A percentile compares a stretch with the other conserved stretches of the same genome.
Evolutionary conservation across 169 alveolate species (phyloP).

Genomic region (Plasmodium sp.): DNA sequence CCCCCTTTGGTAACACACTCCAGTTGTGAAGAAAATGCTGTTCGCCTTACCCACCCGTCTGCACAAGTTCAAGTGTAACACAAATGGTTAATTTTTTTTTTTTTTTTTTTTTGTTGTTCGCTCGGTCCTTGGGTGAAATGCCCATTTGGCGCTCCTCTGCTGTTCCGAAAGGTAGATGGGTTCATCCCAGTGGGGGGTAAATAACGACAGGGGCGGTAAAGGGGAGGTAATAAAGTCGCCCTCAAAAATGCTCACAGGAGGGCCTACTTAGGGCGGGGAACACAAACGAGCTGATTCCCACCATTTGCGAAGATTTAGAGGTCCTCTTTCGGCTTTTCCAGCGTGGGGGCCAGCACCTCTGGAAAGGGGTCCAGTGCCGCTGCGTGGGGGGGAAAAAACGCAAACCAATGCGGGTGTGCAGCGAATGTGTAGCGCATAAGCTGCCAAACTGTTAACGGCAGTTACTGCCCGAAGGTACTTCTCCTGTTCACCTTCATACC

Average conservation of each 20-base stretch:
- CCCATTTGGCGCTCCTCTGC: neutral
- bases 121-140: neutral
- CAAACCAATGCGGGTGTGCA: neutral
- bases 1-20: neutral
- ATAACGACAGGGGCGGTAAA: neutral
- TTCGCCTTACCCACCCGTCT: neutral
- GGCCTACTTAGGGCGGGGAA: neutral
- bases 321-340: conserved; percentile 29
- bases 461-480: neutral
- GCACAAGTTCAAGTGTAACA: neutral
- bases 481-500: neutral
- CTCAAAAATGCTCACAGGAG: neutral
- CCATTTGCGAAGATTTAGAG: neutral
- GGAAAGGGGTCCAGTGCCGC: conserved; percentile 56
- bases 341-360: conserved; percentile 49
- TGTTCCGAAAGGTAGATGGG: neutral
- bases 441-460: neutral
- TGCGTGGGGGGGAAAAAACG: neutral
- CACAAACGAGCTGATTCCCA: neutral
- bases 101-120: neutral
- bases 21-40: neutral
- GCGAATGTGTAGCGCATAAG: neutral
- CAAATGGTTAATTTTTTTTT: neutral
- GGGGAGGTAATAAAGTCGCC: neutral
- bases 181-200: neutral